Evolutionary conservation across 495 filamentous ascomycete genomes (phyloP), one percentile per base, ranked within the genome.

Genomic region (Aspergillus nidulans): DNA sequence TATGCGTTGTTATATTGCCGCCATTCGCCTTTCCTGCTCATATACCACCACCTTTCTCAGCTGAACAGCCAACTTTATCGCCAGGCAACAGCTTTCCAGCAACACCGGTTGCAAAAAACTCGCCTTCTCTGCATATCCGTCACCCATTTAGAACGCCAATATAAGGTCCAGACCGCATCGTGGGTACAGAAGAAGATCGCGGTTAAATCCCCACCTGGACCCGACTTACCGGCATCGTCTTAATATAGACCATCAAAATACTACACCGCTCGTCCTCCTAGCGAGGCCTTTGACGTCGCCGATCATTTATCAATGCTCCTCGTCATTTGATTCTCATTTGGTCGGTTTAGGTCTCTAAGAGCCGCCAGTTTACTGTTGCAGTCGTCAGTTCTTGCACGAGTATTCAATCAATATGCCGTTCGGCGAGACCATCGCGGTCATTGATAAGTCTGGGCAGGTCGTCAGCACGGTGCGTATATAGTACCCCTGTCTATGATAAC

Each of bases 371-470:
- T 24, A 28, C 16, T 30, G 2, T n/a, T 28, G 13, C 59, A 49
- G 53, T 58, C 56, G 26, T 18, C 48, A 38, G 41, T 28, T 16
- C 58, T 39, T 18, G 19, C 18, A 44, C 55, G 13, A 57, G 34
- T 25, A 15, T 48, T 30, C n/a, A 18, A 26, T 39, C 36, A 18
- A 49, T 53, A 77, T 75, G 73, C 72, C 75, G 26, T 61, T 87
- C 25, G 79, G 80, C 49, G 74, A 96, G 73, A 89, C 90, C 38
- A 86, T 96, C 63, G 90, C 90, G 51, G 88, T 96, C 52, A 83
- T 96, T 71, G 92, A 96, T 75, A 89, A 87, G 64, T 95, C 91
- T 55, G 90, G 90, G 54, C 92, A 96, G 78, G 84, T 95, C 8
- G 88, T 96, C 48, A 92, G 86, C 78, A 94, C 88, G 53, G 90